These are phyloP conservation scores for Phaeotremella fagi DNA, from an alignment of 768 basidiomycete genomes.

Conservation along the genomic window DNA sequence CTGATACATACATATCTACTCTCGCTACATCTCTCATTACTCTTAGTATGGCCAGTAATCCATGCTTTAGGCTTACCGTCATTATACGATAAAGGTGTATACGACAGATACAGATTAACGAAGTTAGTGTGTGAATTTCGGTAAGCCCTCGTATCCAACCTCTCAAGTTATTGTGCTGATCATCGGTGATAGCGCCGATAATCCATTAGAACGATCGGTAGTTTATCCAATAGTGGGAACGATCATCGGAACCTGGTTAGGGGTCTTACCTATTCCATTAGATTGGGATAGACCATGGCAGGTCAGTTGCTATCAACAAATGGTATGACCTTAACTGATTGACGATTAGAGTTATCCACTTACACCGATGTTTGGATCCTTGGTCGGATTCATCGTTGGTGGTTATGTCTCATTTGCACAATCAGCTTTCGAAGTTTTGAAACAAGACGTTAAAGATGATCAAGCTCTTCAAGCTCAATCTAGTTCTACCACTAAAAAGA, in stretches of 20 bases:
- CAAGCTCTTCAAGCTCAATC: neutral
- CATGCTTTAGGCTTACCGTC: constrained; percentile 66
- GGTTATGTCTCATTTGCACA: constrained; percentile 20
- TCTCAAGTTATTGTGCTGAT: neutral
- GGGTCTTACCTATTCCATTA: constrained; percentile 76
- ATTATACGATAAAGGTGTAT: constrained; percentile 51
- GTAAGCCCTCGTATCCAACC: constrained; percentile 55
- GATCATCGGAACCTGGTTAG: constrained; percentile 71
- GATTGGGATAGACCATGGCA: constrained; percentile 99
- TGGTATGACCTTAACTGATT: neutral
- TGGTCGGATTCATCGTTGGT: constrained; percentile 34
- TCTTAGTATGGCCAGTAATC: constrained; percentile 63
- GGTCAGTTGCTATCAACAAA: constrained; percentile 53
- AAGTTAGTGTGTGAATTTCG: constrained; percentile 74
- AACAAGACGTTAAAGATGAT: neutral
- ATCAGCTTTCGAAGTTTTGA: constrained; percentile 15
- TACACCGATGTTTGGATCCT: constrained; percentile 26
- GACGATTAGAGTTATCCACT: constrained; percentile 35
- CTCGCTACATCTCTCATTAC: constrained; percentile 62
- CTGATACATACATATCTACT: constrained; percentile 63
- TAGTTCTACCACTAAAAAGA: neutral
- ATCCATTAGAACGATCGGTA: constrained; percentile 68
- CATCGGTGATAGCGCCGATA: constrained; percentile 52
- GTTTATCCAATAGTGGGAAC: constrained; percentile 74
- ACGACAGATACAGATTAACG: constrained; percentile 65